Evolutionary conservation across 164 flowering plant genomes (phyloP).

Genomic region (Aristolochia fimbriata): DNA sequence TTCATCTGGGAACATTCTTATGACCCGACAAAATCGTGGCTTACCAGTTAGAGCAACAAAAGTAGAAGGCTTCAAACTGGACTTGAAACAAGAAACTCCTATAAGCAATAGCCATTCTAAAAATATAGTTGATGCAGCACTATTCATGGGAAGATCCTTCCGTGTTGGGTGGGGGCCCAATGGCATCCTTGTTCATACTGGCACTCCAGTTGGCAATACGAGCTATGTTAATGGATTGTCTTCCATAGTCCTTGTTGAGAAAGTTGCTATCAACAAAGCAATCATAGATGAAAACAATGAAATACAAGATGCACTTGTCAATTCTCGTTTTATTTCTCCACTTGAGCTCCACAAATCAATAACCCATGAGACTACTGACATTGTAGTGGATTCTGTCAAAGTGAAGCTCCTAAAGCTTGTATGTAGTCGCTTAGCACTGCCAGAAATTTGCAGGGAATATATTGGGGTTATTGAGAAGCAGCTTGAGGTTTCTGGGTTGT

Average conservation of each 20-base stretch:
- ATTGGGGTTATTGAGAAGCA: slow-evolving; percentile 60
- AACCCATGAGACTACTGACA: slow-evolving; percentile 37
- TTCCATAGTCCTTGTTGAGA: slow-evolving; percentile 74
- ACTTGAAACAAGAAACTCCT: slow-evolving; percentile 58
- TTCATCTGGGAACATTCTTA: slow-evolving; percentile 50
- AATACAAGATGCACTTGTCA: slow-evolving; percentile 59
- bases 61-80: slow-evolving; percentile 66
- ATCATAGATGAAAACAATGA: slow-evolving; percentile 70
- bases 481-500: slow-evolving; percentile 61
- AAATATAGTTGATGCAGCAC: slow-evolving; percentile 81
- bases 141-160: slow-evolving; percentile 97
- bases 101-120: slow-evolving; percentile 46
- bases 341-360: slow-evolving; percentile 60
- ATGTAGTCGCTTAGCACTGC: slow-evolving; percentile 41
- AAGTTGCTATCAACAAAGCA: slow-evolving; percentile 70
- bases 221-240: slow-evolving; percentile 36
- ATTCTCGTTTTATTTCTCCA: slow-evolving; percentile 60
- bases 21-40: slow-evolving; percentile 61
- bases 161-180: slow-evolving; percentile 99
- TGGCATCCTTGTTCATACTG: slow-evolving; percentile 76
- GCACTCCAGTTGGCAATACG: slow-evolving; percentile 38
- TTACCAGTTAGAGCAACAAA: slow-evolving; percentile 34
- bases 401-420: slow-evolving; percentile 67
- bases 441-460: slow-evolving; percentile 71
- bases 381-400: slow-evolving; percentile 46